Percentiles rank a stretch among this genome's conserved stretches.
Evolutionary conservation across 2,329 filamentous ascomycete species (phyloP).

Genomic region (Coniochaeta sp.): DNA sequence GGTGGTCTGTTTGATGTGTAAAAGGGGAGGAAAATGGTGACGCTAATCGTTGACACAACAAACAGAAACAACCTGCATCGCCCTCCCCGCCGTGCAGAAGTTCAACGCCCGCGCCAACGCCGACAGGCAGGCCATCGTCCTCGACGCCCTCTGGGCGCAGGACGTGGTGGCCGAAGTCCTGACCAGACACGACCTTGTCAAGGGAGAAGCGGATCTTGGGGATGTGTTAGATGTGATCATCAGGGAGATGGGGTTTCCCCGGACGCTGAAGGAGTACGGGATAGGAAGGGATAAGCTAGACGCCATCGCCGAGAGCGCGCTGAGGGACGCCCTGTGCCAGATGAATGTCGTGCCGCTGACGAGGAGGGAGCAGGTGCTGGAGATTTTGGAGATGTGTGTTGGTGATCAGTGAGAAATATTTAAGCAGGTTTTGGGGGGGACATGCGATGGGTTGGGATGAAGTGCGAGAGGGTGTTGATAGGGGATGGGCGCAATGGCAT

Average conservation of each 20-base stretch:
- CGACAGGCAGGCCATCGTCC: constrained; percentile 28
- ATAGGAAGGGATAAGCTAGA: constrained; percentile 39
- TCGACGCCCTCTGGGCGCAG: constrained; percentile 28
- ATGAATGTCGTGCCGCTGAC: constrained; percentile 39
- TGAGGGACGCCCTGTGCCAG: constrained; percentile 36
- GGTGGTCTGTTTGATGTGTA: constrained; percentile 27
- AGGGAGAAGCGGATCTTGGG: constrained; percentile 31
- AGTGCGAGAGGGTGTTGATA: too few relatives aligned
- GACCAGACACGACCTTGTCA: constrained; percentile 11
- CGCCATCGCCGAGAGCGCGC: constrained; percentile 32
- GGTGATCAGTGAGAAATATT: constrained; percentile 7
- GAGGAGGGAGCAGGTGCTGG: constrained; percentile 36
- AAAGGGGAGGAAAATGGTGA: too few relatives aligned
- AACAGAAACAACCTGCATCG: constrained; percentile 47
- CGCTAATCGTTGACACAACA: constrained; percentile 25
- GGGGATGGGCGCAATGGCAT: too few relatives aligned
- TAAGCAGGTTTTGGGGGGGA: too few relatives aligned
- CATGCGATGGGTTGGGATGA: too few relatives aligned
- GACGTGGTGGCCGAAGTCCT: constrained; percentile 25
- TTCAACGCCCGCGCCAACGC: constrained; percentile 35
- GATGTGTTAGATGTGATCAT: constrained; percentile 42
- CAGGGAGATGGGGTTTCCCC: constrained; percentile 40
- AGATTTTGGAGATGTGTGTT: constrained; percentile 34
- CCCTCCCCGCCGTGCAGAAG: constrained; percentile 44
- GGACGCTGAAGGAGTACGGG: constrained; percentile 36